A percentile compares a stretch with the other conserved stretches of the same genome.
Evolutionary conservation across 1,139 yeast genomes (phyloP).

Genomic region (Wickerhamomyces sp.): DNA sequence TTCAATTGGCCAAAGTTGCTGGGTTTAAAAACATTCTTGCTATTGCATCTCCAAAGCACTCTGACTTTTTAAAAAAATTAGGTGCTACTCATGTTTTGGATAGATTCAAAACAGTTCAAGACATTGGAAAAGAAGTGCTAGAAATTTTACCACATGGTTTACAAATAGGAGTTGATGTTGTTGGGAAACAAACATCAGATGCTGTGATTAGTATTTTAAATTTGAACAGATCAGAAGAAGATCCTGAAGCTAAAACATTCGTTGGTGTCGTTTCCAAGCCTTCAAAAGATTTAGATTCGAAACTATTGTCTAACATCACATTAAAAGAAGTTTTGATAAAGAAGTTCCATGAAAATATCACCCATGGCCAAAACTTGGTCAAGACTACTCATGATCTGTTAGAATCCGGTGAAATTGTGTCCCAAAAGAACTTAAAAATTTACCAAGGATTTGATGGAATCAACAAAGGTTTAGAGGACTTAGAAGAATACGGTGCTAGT

Average conservation of each 20-base stretch:
- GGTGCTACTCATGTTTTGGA: constrained; percentile 41
- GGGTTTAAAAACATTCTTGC: constrained; percentile 37
- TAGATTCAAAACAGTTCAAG: constrained; percentile 28
- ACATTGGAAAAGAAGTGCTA: constrained; percentile 21
- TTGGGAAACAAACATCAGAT: constrained; percentile 38
- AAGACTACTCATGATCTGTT: constrained; percentile 31
- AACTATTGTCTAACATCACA: constrained; percentile 25
- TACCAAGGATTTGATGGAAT: constrained; percentile 34
- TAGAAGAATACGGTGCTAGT: constrained; percentile 38
- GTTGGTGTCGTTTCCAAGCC: constrained; percentile 41
- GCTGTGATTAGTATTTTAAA: constrained; percentile 29
- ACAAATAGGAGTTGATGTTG: constrained; percentile 40
- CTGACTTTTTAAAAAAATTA: constrained; percentile 28
- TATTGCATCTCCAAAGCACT: constrained; percentile 34
- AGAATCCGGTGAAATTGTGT: constrained; percentile 25
- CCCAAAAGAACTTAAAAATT: constrained; percentile 31
- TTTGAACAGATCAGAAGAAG: constrained; percentile 5
- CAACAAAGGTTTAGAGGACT: constrained; percentile 32
- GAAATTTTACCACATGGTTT: constrained; percentile 24
- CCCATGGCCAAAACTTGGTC: constrained; percentile 35
- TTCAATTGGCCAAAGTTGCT: constrained; percentile 39
- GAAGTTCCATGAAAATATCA: constrained; percentile 40
- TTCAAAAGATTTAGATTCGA: constrained; percentile 20
- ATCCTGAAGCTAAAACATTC: constrained; percentile 23
- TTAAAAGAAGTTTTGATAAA: constrained; percentile 35